Evolutionary conservation across 2,329 filamentous ascomycete species (phyloP).

Genomic region (Hypomyces perniciosus): DNA sequence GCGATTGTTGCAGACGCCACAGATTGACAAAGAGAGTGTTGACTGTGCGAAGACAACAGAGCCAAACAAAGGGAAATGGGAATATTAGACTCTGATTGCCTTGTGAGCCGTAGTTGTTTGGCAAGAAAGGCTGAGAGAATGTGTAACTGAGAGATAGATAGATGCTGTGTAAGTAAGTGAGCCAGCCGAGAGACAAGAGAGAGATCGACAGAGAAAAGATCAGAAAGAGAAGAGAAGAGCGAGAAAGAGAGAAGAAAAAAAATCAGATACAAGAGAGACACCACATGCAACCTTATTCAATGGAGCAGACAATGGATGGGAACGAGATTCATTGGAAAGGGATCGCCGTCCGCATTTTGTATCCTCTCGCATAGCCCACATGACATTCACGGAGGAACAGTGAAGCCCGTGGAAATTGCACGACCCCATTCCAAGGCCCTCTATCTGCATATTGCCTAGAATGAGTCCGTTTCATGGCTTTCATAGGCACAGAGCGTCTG

Average conservation of each 20-base stretch:
- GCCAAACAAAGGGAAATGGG: not conserved
- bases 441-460: not conserved
- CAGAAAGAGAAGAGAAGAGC: constrained; percentile 11
- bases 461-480: not conserved
- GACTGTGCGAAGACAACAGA: not conserved
- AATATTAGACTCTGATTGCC: not conserved
- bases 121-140: not conserved
- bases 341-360: constrained; percentile 14
- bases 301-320: constrained; percentile 8
- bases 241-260: constrained; percentile 11
- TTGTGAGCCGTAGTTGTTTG: not conserved
- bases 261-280: constrained; percentile 15
- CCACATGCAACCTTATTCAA: constrained; percentile 8
- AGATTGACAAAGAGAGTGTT: constrained; percentile 3
- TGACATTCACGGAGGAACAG: not conserved
- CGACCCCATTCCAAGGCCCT: not conserved
- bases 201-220: constrained; percentile 15
- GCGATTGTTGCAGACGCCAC: constrained; percentile 2
- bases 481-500: not conserved
- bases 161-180: constrained; percentile 2
- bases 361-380: not conserved
- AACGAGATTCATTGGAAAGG: constrained; percentile 11
- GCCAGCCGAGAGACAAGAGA: constrained; percentile 6
- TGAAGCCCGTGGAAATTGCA: not conserved
- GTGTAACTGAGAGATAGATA: not conserved